phyloP scores from a whole-genome alignment of 2,329 filamentous ascomycete species.

The Xylaria sp. region DNA sequence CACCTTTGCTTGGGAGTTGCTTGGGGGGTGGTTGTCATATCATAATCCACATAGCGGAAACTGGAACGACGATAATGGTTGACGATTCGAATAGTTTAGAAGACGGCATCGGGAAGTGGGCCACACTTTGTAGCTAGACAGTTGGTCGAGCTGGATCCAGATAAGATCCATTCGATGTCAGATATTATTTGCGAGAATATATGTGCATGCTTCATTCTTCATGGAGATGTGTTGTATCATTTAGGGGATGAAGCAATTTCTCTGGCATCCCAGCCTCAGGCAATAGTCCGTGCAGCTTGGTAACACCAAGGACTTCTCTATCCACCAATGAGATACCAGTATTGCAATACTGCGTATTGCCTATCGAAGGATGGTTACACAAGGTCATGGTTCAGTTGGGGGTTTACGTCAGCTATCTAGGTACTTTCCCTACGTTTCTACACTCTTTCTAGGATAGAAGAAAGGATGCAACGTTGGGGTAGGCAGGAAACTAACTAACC shows the following conservation, averaged over 20 bases:
- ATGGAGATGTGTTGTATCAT: slow-evolving; percentile 6
- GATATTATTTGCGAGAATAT: slow-evolving; percentile 38
- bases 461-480: too few species aligned
- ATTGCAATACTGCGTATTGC: not conserved
- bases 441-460: not conserved
- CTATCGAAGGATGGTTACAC: slow-evolving; percentile 9
- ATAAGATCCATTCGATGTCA: slow-evolving; percentile 22
- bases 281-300: not conserved
- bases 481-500: not conserved
- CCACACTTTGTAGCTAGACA: slow-evolving; percentile 8
- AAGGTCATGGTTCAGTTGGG: not conserved
- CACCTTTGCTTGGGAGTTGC: slow-evolving; percentile 24
- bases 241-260: not conserved
- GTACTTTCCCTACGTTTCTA: too few species aligned
- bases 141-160: slow-evolving; percentile 13
- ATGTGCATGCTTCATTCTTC: slow-evolving; percentile 32
- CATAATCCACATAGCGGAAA: slow-evolving; percentile 12
- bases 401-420: not conserved
- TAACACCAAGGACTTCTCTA: slow-evolving; percentile 2
- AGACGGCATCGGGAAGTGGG: slow-evolving; percentile 5
- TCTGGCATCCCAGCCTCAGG: not conserved
- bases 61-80: slow-evolving; percentile 38
- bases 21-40: slow-evolving; percentile 23
- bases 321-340: not conserved
- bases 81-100: slow-evolving; percentile 36